Percentiles rank a stretch among this genome's conserved stretches.
phyloP scores from a whole-genome alignment of 805 yeast species.

The Lipomyces mesembrius region DNA sequence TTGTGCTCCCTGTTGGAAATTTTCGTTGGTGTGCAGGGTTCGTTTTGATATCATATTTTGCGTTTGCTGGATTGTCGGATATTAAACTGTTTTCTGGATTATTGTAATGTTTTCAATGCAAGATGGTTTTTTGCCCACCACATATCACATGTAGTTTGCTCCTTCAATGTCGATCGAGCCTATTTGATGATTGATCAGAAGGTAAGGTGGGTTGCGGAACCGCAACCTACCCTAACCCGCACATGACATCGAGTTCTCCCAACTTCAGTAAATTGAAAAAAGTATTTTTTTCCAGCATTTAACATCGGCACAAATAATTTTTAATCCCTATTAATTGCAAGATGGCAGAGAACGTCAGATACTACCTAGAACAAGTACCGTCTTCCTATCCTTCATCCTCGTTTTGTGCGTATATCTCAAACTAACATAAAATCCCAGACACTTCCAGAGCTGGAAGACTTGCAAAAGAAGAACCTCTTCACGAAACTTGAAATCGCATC shows the following conservation, averaged over 20 bases:
- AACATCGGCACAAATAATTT: neutral
- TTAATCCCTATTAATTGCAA: neutral
- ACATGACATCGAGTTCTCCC: neutral
- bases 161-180: too few species aligned
- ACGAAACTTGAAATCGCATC: constrained; percentile 74
- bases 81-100: neutral
- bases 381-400: constrained; percentile 1
- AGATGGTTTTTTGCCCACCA: neutral
- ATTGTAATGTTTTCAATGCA: neutral
- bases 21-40: neutral
- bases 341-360: constrained; percentile 62
- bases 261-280: neutral
- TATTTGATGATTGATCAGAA: too few species aligned
- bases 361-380: constrained; percentile 56
- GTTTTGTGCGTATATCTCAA: neutral
- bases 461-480: constrained; percentile 78
- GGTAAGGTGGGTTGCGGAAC: too few species aligned
- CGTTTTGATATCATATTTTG: neutral
- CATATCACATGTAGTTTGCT: too few species aligned
- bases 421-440: constrained; percentile 50
- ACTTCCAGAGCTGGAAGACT: constrained; percentile 90
- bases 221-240: too few species aligned
- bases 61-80: neutral
- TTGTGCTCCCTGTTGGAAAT: neutral
- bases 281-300: neutral